Evolutionary conservation across 2,329 filamentous ascomycete species (phyloP), one percentile per base, ranked within the genome.

Genomic region (Cytospora mali): DNA sequence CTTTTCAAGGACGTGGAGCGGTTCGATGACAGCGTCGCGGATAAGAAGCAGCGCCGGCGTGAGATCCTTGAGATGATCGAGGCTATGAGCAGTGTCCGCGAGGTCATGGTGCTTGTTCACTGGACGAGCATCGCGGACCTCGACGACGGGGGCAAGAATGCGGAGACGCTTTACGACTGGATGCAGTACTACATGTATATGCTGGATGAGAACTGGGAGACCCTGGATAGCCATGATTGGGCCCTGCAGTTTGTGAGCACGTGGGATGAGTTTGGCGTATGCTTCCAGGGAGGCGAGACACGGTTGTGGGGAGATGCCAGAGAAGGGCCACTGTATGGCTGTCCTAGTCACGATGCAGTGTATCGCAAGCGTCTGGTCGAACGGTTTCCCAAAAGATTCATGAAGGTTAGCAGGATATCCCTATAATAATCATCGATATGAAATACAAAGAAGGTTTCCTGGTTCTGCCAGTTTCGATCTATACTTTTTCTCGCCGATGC

Each of bases 1-100:
- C 53, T 65, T 10, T 63, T 65, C 64, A 65, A 65, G 64, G 64
- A 65, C 39, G 64, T 65, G 10, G 64, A 65, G 64, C 48, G 64
- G 39, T 49, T 31, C 39, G 64, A 61, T 35, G 64, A 63, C 53
- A 63, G 64, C 56, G 61, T 51, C 29, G 61, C 61, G 21, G 64
- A 60, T 42, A 65, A 65, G 61, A 65, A 63, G 64, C 64, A 63
- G 64, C 64, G 64, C 29, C 61, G 61, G 39, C 61, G 61, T 27
- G 64, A 65, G 53, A 61, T 65, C 48, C 57, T 65, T 11, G 64
- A 65, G 61, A 60, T 65, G 64, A 57, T 65, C 39, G 64, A 65
- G 64, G 60, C 62, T 5, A 63, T 63, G 64, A 31, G 64, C 53
- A 49, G 29, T 48, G 61, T 65, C 56, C 61, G 64, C 51, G 64